phyloP scores from a whole-genome alignment of 2,329 filamentous ascomycete genomes.

The Beauveria caledonica region DNA sequence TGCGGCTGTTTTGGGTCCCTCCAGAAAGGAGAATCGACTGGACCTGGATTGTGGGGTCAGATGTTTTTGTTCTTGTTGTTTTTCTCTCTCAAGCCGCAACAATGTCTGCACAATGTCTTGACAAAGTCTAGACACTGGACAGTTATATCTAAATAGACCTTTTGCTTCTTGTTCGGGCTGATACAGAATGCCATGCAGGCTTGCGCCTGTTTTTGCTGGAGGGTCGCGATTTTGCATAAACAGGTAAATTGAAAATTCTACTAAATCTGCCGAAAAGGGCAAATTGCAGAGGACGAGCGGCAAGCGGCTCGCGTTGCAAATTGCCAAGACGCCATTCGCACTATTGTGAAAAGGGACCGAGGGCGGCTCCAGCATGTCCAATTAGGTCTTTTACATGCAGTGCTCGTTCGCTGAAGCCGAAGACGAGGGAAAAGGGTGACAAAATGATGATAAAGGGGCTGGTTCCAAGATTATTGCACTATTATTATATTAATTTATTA shows the following conservation, averaged over 20 bases:
- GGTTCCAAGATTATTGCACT: background rate
- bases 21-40: background rate
- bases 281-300: too few relatives aligned
- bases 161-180: background rate
- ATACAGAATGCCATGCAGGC: background rate
- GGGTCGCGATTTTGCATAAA: background rate
- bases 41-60: background rate
- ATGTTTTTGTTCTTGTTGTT: too few relatives aligned
- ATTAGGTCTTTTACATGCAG: background rate
- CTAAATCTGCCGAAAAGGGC: background rate
- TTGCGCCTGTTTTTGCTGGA: background rate
- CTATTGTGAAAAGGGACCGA: background rate
- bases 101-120: background rate
- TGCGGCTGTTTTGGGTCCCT: background rate
- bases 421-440: background rate
- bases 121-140: background rate
- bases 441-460: background rate
- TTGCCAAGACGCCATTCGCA: constrained; percentile 1
- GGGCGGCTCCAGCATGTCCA: background rate
- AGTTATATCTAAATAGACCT: too few relatives aligned
- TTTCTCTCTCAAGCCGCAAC: background rate
- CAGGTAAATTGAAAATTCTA: background rate
- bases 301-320: background rate
- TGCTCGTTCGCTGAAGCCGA: background rate
- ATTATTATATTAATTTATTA: background rate